Evolutionary conservation across 441 rosid species (phyloP).

Genomic region (Populus hybrid): DNA sequence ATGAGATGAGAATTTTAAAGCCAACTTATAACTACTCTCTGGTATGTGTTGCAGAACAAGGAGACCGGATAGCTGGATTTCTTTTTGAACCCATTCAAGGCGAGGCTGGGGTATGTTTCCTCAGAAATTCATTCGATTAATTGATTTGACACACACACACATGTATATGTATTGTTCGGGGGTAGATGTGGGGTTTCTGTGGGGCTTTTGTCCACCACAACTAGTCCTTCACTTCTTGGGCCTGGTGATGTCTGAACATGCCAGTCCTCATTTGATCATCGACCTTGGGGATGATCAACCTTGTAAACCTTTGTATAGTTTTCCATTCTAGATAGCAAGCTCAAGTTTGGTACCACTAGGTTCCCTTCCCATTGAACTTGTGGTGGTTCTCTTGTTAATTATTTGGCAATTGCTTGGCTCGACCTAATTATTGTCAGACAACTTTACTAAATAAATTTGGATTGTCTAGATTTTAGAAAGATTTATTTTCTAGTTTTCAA

Average conservation of each 20-base stretch:
- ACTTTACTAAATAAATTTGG: neutral
- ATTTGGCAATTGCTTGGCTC: neutral
- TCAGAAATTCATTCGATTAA: neutral
- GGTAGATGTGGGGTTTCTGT: neutral
- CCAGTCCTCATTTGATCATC: neutral
- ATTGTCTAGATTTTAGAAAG: neutral
- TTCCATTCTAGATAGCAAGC: neutral
- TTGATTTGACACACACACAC: constrained; percentile 1
- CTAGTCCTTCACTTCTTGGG: neutral
- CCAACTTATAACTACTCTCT: neutral
- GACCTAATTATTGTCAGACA: neutral
- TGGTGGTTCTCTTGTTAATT: neutral
- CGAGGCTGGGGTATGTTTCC: constrained; percentile 85
- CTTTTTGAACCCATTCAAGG: constrained; percentile 98
- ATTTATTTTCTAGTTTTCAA: neutral
- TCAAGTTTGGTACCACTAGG: neutral
- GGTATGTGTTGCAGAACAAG: constrained; percentile 51
- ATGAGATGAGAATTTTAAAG: neutral
- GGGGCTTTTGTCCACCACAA: neutral
- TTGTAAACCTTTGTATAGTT: neutral
- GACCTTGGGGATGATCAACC: neutral
- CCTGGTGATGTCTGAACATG: neutral
- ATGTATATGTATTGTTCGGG: neutral
- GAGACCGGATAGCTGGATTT: constrained; percentile 84
- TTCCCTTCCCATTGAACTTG: neutral